Base-by-base conservation (phyloP, 345 rosid genomes). In the Punica granatum region DNA sequence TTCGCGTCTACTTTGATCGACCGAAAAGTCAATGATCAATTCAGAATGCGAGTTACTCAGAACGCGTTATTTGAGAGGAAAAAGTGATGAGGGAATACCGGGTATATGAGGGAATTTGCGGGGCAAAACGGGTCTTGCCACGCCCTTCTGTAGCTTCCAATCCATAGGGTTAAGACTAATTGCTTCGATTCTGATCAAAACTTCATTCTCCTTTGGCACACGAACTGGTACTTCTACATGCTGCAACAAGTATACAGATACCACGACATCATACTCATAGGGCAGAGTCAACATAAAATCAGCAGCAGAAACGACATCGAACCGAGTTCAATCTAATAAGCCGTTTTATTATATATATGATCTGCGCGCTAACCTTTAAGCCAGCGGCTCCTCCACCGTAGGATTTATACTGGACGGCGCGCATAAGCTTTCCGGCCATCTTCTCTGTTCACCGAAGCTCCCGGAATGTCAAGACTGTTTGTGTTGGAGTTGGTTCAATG, bases 331-430 rank as follows among this genome's bases (percentile, higher is more conserved):
- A 51, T n/a, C 4, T 21, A 51, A 23, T 3, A 30, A 30, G 33
- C 61, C 31, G 1, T 23, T 13, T 51, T 51, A 51, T n/a, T 51
- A 37, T 37, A 37, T 4, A 37, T 4, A 37, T 37, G 41, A 37
- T 37, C 41, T 4, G 41, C 23, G 49, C 58, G 1, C 60, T 13
- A 23, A 83, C 88, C 90, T 83, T 81, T 63, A 83, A 68, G 43
- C 53, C 83, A 32, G 78, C 78, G n/a, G 77, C 73, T 62, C 90
- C 90, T 63, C 80, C 84, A 31, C 88, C 88, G 67, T 81, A 86
- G 21, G 65, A 37, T 13, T 73, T 72, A 69, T 60, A 83, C 28
- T 64, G 71, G 39, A 83, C 56, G 1, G 85, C 88, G 1, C 49
- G 80, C 90, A 83, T 83, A 12, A 46, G 64, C 68, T 75, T 75